Base-by-base conservation (phyloP, 306 rosid species). In the Luffa aegyptiaca region DNA sequence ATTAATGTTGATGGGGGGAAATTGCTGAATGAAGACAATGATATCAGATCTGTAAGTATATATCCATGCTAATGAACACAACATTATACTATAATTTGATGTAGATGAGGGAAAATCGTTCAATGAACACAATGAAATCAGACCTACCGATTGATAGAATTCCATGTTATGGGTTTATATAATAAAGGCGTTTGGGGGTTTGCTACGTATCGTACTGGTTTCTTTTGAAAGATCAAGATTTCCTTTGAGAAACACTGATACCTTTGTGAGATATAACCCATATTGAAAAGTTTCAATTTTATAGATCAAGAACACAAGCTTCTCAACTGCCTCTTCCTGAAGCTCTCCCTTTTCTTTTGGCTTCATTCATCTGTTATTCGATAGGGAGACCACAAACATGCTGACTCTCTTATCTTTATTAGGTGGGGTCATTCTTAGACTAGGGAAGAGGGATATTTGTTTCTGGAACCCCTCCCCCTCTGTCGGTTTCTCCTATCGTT, bases 1-100 rank as follows among this genome's bases (percentile, higher is more conserved):
- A 46, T 86, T 41, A 90, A 95, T 86, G 92, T 86, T 81, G 97
- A 95, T 89, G 96, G 95, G 79, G 95, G 97, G 56, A 89, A 89
- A 80, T 86, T 88, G 82, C 83, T 95, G 72, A 95, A 95, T 77
- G 98, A 95, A 88, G 98, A 95, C 86, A 89, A 73, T 44, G 97
- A 95, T 87, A 82, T 91, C 59, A 90, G 97, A 95, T 91, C 97
- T 78, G 98, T 95, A 86, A 88, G 98, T 86, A 61, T 13, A 44
- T 17, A 49, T 63, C 56, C 55, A 57, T 77, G 39, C 57, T 26
- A 46, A 20, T 20, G 20, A 39, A 12, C 31, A 39, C 44, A 49
- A 14, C 7, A 33, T 6, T 14, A 26, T 52, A 49, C 33, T 31
- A 73, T 49, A 49, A 33, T 49, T 49, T 49, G 44, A 73, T 49